phyloP scores from a whole-genome alignment of 257 asterid species.

The Rhazya stricta region DNA sequence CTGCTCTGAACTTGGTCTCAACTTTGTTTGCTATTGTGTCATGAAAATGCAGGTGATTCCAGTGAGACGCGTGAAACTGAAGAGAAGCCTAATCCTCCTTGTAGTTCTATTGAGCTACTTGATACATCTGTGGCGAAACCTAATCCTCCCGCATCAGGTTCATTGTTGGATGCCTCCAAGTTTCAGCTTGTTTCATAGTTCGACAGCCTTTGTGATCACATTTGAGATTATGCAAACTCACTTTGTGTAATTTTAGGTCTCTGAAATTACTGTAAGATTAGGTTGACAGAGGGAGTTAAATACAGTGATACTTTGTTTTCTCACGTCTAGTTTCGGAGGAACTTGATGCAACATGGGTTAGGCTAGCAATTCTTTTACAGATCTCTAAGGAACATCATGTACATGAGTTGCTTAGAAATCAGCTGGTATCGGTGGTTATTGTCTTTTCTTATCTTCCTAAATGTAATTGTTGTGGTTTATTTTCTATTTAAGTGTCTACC shows the following conservation, averaged over 20 bases:
- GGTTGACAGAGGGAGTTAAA: not conserved
- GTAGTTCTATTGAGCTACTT: slow-evolving; percentile 11
- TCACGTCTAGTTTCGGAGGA: not conserved
- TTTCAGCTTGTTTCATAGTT: not conserved
- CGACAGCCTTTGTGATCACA: not conserved
- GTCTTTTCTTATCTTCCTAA: not conserved
- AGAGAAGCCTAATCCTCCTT: slow-evolving; percentile 30
- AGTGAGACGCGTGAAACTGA: slow-evolving; percentile 40
- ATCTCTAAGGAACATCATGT: not conserved
- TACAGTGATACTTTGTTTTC: not conserved
- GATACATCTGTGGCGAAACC: slow-evolving; percentile 25
- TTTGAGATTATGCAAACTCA: not conserved
- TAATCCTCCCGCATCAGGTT: slow-evolving; percentile 44
- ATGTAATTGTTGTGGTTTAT: not conserved
- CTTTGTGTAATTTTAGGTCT: not conserved
- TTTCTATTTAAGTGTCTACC: not conserved
- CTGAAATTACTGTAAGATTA: not conserved
- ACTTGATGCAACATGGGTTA: not conserved
- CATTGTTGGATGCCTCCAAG: not conserved
- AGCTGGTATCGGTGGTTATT: not conserved
- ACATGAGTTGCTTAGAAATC: not conserved
- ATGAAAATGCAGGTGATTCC: slow-evolving; percentile 48
- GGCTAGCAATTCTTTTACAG: not conserved
- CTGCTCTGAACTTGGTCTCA: not conserved
- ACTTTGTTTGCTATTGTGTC: not conserved